Base-by-base conservation (phyloP, 805 yeast species). In the Wickerhamomyces rabaulensis region DNA sequence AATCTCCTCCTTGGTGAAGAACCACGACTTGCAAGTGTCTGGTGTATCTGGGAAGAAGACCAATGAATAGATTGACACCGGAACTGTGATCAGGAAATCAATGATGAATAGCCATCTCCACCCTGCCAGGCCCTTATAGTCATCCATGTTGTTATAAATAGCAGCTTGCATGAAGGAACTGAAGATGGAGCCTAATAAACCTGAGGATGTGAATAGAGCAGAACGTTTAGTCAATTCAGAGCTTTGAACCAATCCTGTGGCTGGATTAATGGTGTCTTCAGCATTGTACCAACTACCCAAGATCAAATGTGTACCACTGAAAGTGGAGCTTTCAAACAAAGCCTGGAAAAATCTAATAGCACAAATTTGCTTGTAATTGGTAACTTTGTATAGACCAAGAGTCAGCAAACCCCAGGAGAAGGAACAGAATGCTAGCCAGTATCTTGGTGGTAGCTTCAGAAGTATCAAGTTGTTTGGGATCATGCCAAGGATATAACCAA, bases 91-190 rank as follows among this genome's bases (percentile, higher is more conserved):
- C 27, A 77, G 55, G 52, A 78, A 80, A 61, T 81, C 85, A 50
- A 81, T 77, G 40, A 82, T 76, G 56, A 79, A 82, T n/a, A 80
- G 59, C 86, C 86, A 80, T 60, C 82, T 70, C 85, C 85, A 80
- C 8, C 87, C 86, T 4, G 71, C 69, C 15, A 80, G 58, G 0
- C 45, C 77, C 75, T 52, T 74, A 29, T 42, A 29, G n/a, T 48
- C 48, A 38, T 56, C 68, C 69, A 78, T 65, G 52, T 69, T 68
- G 17, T 58, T 62, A 53, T 70, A 72, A 33, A 78, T 78, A 3
- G 78, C 75, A n/a, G 74, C 72, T 56, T 79, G 84, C 74, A 79
- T 70, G n/a, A 75, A 71, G 1, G 79, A 75, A 39, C 80, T 73
- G 52, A 78, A 75, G 46, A 78, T 71, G 21, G 77, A 72, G 0